Evolutionary conservation across 306 rosid genomes (phyloP).

Genomic region (Gleditsia sinensis): DNA sequence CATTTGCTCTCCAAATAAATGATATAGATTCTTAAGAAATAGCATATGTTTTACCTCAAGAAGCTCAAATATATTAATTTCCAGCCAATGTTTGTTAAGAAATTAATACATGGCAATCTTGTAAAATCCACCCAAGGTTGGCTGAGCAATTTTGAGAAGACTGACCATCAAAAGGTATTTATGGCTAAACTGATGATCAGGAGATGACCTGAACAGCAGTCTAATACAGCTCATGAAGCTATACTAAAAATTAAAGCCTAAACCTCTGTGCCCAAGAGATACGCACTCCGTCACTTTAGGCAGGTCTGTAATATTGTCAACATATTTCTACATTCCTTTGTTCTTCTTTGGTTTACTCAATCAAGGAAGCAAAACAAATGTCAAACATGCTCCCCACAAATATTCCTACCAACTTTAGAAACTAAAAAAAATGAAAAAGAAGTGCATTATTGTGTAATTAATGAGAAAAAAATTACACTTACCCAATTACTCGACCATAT

Average conservation of each 20-base stretch:
- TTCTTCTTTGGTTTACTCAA: not conserved
- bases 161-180: not conserved
- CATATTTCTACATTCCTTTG: not conserved
- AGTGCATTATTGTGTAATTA: not conserved
- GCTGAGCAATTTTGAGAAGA: not conserved
- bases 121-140: not conserved
- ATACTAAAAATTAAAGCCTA: not conserved
- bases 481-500: slow-evolving; percentile 98
- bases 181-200: not conserved
- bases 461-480: slow-evolving; percentile 34
- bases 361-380: not conserved
- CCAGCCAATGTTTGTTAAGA: not conserved
- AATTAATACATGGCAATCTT: not conserved
- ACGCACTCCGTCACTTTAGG: not conserved
- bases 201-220: not conserved
- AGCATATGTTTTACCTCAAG: no score
- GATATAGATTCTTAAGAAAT: no score
- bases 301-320: not conserved
- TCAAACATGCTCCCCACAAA: not conserved
- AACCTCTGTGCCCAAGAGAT: not conserved
- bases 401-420: not conserved
- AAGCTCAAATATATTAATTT: no score
- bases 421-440: not conserved
- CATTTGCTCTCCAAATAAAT: no score
- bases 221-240: not conserved